Percentiles rank a stretch among this genome's conserved stretches.
Conservation (phyloP, 2,329 filamentous ascomycete genomes). For the Beauveria caledonica region DNA sequence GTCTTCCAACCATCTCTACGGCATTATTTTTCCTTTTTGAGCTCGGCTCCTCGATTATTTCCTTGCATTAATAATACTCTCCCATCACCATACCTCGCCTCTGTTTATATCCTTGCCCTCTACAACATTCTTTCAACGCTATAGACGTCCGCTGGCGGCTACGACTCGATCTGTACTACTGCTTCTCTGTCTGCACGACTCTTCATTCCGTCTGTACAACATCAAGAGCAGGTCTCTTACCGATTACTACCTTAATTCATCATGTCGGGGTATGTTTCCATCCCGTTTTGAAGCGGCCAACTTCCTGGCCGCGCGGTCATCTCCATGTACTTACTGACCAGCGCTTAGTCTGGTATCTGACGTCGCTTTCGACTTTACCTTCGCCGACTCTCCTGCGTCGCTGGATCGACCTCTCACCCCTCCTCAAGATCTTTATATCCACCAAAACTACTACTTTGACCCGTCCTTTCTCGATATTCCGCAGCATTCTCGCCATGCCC, state of each 20-base stretch:
- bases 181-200: not conserved
- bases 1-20: slow-evolving; percentile 18
- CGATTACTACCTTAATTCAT: slow-evolving; percentile 1
- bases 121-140: not conserved
- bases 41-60: not conserved
- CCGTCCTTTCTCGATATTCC: slow-evolving; percentile 45
- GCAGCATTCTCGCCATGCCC: slow-evolving; percentile 47
- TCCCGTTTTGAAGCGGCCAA: not conserved
- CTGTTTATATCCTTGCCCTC: not conserved
- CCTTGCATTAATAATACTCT: not conserved
- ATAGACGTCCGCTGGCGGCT: slow-evolving; percentile 12
- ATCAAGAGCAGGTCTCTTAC: slow-evolving; percentile 17
- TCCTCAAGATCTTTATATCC: slow-evolving; percentile 15
- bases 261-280: slow-evolving; percentile 30
- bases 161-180: not conserved
- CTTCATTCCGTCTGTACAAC: not conserved
- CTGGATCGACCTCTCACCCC: slow-evolving; percentile 25
- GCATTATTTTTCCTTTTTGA: slow-evolving; percentile 9
- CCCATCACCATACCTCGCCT: not conserved
- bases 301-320: not conserved
- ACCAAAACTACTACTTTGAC: slow-evolving; percentile 42
- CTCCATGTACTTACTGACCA: slow-evolving; percentile 16
- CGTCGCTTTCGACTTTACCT: slow-evolving; percentile 54
- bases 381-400: slow-evolving; percentile 29
- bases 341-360: slow-evolving; percentile 49